phyloP scores from a whole-genome alignment of 2,329 filamentous ascomycete genomes.

The Epichloe aotearoae region DNA sequence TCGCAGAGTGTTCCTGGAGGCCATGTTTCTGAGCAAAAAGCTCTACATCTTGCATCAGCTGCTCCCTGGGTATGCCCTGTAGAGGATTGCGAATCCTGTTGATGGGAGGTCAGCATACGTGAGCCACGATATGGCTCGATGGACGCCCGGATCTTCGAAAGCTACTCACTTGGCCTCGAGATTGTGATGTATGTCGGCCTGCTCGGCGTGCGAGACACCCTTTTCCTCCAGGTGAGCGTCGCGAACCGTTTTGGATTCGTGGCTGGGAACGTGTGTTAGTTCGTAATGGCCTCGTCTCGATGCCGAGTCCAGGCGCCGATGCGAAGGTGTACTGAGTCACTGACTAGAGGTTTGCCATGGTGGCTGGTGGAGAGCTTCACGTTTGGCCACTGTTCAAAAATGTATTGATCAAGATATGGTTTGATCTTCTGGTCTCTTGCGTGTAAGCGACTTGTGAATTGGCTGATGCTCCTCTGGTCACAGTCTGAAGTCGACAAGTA shows the following conservation, averaged over 20 bases:
- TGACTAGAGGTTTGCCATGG: constrained; percentile 13
- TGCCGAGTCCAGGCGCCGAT: not conserved
- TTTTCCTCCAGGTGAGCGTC: constrained; percentile 16
- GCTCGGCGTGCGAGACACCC: constrained; percentile 14
- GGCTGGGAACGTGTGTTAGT: constrained; percentile 4
- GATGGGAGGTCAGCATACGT: not conserved
- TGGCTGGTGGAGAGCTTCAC: constrained; percentile 1
- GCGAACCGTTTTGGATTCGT: constrained; percentile 8
- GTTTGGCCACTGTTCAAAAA: not conserved
- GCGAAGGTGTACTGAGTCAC: not conserved
- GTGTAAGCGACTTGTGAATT: not conserved
- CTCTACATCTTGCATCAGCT: constrained; percentile 45
- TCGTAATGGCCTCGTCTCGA: not conserved
- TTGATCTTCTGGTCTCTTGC: not conserved
- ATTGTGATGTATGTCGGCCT: constrained; percentile 25
- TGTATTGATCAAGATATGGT: not conserved
- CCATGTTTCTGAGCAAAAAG: constrained; percentile 43
- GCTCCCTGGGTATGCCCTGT: constrained; percentile 33
- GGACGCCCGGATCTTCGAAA: too few species aligned
- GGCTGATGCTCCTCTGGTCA: not conserved
- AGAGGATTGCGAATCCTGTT: constrained; percentile 35
- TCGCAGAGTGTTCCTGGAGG: constrained; percentile 42
- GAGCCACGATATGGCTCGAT: not conserved
- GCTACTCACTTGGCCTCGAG: constrained; percentile 30
- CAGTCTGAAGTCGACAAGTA: not conserved